Conservation (phyloP, 345 rosid genomes). For the Acer campestre region DNA sequence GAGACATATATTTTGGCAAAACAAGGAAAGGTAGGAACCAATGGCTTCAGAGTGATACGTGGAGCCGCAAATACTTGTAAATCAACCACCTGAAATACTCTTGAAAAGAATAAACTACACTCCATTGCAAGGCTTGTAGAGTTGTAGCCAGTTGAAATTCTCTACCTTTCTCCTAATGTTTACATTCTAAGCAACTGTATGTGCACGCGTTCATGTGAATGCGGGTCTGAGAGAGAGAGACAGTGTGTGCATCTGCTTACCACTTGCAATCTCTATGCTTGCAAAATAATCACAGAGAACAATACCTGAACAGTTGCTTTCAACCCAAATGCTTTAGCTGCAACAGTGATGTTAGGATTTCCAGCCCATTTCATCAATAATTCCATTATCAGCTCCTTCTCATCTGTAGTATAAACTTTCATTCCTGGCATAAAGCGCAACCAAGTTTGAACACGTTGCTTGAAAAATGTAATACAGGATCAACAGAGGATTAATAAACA, state of each 20-base stretch:
- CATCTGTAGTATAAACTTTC: slow-evolving; percentile 90
- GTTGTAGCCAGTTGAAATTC: neutral
- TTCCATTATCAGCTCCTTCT: slow-evolving; percentile 95
- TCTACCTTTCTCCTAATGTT: neutral
- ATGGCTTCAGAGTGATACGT: slow-evolving; percentile 89
- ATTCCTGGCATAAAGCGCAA: slow-evolving; percentile 55
- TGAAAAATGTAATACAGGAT: neutral
- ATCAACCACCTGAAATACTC: slow-evolving; percentile 73
- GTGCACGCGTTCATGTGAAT: neutral
- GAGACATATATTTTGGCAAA: slow-evolving; percentile 89
- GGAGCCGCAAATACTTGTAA: slow-evolving; percentile 91
- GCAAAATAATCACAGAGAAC: slow-evolving; percentile 9
- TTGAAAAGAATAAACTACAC: slow-evolving; percentile 13
- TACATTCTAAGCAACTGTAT: neutral
- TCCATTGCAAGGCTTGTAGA: neutral
- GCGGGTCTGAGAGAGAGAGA: too few species aligned
- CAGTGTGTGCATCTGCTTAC: neutral
- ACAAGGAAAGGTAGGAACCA: slow-evolving; percentile 90
- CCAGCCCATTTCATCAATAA: slow-evolving; percentile 89
- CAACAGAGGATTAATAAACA: slow-evolving; percentile 1
- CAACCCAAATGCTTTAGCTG: slow-evolving; percentile 84
- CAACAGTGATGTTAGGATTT: slow-evolving; percentile 77
- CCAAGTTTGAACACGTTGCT: neutral
- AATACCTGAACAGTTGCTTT: slow-evolving; percentile 83
- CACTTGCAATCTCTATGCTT: neutral